Conservation (phyloP, 108 stramenopile species). For the Pinguiococcus pyrenoidosus region DNA sequence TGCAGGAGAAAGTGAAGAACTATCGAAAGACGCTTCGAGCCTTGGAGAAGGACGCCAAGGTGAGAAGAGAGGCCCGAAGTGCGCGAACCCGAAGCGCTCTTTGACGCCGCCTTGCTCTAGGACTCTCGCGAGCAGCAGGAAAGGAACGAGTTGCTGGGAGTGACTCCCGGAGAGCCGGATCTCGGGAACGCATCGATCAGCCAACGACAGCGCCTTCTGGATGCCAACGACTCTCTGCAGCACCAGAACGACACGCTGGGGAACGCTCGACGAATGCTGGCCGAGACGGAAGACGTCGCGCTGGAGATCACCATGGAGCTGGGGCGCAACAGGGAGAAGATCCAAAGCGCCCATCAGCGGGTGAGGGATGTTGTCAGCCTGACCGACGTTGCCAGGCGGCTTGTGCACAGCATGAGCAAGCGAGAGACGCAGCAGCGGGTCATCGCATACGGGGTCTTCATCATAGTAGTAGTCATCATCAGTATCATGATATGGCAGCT, state of each 20-base stretch:
- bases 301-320: constrained; percentile 83
- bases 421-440: constrained; percentile 77
- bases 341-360: constrained; percentile 62
- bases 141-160: constrained; percentile 43
- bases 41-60: constrained; percentile 1
- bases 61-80: neutral
- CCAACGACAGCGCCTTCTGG: constrained; percentile 23
- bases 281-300: constrained; percentile 83
- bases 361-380: constrained; percentile 68
- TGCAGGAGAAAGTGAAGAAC: constrained; percentile 54
- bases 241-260: constrained; percentile 69
- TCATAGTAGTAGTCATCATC: constrained; percentile 27
- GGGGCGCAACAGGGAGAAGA: constrained; percentile 72
- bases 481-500: no score
- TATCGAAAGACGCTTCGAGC: constrained; percentile 50
- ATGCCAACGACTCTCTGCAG: constrained; percentile 49
- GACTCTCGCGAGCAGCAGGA: constrained; percentile 17
- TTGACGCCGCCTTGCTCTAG: neutral
- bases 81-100: neutral
- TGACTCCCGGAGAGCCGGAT: no score
- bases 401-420: constrained; percentile 72
- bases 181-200: no score
- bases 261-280: constrained; percentile 69
- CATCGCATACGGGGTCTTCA: constrained; percentile 65
- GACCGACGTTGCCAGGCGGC: constrained; percentile 70